Conservation (phyloP, 305 asterid genomes). For the Rubia tinctorum region DNA sequence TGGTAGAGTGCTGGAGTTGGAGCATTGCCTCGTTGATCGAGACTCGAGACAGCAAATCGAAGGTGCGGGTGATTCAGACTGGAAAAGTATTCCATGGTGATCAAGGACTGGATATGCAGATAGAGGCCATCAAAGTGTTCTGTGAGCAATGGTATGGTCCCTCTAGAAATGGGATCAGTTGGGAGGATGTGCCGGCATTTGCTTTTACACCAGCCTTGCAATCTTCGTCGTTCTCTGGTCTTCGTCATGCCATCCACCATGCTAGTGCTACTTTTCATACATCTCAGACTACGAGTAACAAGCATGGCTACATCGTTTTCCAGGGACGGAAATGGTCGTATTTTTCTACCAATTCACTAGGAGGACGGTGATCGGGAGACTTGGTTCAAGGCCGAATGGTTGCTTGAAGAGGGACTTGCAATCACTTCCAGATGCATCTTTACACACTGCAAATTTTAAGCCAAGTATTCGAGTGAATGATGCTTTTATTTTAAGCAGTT, state of each 20-base stretch:
- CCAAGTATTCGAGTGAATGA: too few species aligned
- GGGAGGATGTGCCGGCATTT: slow-evolving; percentile 94
- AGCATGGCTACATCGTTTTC: slow-evolving; percentile 20
- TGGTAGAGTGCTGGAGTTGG: slow-evolving; percentile 42
- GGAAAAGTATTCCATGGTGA: too few species aligned
- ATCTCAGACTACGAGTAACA: slow-evolving; percentile 23
- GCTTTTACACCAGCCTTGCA: slow-evolving; percentile 64
- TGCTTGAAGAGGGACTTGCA: background rate
- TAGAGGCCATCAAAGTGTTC: slow-evolving; percentile 49
- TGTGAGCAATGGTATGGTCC: slow-evolving; percentile 97
- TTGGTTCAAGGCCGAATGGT: background rate
- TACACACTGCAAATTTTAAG: background rate
- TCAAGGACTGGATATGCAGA: slow-evolving; percentile 27
- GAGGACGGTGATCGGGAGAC: slow-evolving; percentile 13
- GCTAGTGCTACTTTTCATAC: slow-evolving; percentile 37
- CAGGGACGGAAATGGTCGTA: slow-evolving; percentile 43
- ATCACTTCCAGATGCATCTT: background rate
- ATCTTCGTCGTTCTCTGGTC: slow-evolving; percentile 42
- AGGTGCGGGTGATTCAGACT: slow-evolving; percentile 65
- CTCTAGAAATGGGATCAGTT: slow-evolving; percentile 89
- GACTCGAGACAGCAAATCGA: slow-evolving; percentile 48
- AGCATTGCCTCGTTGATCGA: slow-evolving; percentile 78
- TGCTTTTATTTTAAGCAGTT: too few species aligned
- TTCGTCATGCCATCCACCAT: slow-evolving; percentile 47
- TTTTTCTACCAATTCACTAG: slow-evolving; percentile 47